Percentiles rank a stretch among this genome's conserved stretches.
These are phyloP conservation scores for Neurospora discreta DNA, from an alignment of 495 filamentous ascomycete genomes.

Conservation along the genomic window DNA sequence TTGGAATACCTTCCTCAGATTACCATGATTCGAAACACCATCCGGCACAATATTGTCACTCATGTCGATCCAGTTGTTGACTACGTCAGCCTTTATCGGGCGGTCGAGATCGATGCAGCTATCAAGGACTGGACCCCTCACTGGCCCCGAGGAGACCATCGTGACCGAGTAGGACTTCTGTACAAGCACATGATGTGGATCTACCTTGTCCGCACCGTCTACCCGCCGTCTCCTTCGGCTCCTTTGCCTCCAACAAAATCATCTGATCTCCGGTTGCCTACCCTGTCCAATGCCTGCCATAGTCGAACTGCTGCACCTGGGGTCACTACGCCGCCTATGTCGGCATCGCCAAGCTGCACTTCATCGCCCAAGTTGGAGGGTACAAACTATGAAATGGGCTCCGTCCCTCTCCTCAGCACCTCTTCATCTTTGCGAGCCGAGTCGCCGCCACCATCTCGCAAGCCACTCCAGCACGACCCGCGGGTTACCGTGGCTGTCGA, in stretches of 20 bases:
- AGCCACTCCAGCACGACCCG: constrained; percentile 36
- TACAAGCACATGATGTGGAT: constrained; percentile 90
- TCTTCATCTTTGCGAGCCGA: constrained; percentile 8
- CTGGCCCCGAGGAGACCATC: constrained; percentile 57
- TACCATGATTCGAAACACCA: constrained; percentile 64
- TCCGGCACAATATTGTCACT: constrained; percentile 53
- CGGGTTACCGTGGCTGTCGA: constrained; percentile 68
- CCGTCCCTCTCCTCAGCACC: background rate
- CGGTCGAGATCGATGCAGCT: constrained; percentile 63
- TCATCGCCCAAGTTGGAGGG: constrained; percentile 20
- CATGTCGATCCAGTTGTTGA: constrained; percentile 62
- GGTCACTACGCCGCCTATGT: constrained; percentile 28
- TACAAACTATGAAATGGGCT: background rate
- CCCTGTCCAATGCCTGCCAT: constrained; percentile 2
- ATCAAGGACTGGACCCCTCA: constrained; percentile 67
- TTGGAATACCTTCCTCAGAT: constrained; percentile 75
- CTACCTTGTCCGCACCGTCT: constrained; percentile 77
- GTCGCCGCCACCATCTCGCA: constrained; percentile 42
- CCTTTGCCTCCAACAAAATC: constrained; percentile 14
- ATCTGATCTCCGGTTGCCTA: constrained; percentile 15
- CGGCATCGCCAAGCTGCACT: constrained; percentile 30
- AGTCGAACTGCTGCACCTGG: constrained; percentile 9
- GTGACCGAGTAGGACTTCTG: constrained; percentile 65
- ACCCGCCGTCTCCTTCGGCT: constrained; percentile 41
- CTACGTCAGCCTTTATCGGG: constrained; percentile 61